A percentile compares a stretch with the other conserved stretches of the same genome.
phyloP scores from a whole-genome alignment of 345 rosid species.

The Acer saccharum region DNA sequence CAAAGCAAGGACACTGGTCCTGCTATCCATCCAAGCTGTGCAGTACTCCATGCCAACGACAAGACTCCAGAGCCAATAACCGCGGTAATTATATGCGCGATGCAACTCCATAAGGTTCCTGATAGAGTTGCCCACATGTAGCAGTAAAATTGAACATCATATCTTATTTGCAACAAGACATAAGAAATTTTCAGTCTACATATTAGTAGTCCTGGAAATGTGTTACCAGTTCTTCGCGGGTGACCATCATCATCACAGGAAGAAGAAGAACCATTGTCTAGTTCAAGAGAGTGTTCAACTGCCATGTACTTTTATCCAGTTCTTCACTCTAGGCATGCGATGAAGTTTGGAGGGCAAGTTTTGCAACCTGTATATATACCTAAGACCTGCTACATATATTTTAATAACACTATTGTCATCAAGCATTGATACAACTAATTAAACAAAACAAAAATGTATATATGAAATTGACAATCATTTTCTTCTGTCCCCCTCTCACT shows the following conservation, averaged over 20 bases:
- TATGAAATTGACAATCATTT: too few relatives aligned
- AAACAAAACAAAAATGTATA: too few relatives aligned
- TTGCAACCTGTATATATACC: conserved; percentile 14
- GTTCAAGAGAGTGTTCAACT: conserved; percentile 31
- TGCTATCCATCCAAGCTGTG: conserved; percentile 77
- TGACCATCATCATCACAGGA: conserved; percentile 43
- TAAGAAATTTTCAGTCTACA: not conserved
- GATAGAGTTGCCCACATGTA: conserved; percentile 18
- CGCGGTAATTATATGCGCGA: conserved; percentile 54
- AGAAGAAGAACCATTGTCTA: conserved; percentile 3
- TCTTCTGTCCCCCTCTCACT: too few relatives aligned
- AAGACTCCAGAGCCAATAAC: conserved; percentile 59
- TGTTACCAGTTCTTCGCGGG: conserved; percentile 46
- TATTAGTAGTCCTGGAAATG: conserved; percentile 3
- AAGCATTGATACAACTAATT: too few relatives aligned
- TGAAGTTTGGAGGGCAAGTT: conserved; percentile 1
- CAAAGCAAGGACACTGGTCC: conserved; percentile 50
- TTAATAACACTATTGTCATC: not conserved
- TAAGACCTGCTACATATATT: conserved; percentile 11
- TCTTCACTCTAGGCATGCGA: conserved; percentile 2
- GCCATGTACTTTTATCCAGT: conserved; percentile 28
- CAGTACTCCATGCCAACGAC: conserved; percentile 62
- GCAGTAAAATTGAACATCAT: conserved; percentile 15
- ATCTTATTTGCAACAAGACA: conserved; percentile 6
- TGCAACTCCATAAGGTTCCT: conserved; percentile 57